These are phyloP conservation scores for Coniochaeta sp. DNA, from an alignment of 2,329 filamentous ascomycete species.

Conservation along the genomic window DNA sequence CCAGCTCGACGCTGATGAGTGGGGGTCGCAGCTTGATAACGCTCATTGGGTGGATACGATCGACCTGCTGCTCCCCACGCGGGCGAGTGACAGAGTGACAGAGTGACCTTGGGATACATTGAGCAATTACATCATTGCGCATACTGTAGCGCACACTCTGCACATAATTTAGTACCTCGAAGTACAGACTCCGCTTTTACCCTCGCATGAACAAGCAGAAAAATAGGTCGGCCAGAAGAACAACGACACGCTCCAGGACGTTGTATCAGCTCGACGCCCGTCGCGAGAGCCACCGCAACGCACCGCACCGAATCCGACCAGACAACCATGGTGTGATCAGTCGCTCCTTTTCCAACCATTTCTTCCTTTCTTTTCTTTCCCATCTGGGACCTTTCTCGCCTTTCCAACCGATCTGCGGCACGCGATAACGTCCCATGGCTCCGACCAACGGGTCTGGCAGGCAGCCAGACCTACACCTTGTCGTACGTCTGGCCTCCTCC, in stretches of 20 bases:
- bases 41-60: neutral
- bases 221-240: neutral
- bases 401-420: constrained; percentile 3
- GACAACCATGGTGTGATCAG: constrained; percentile 2
- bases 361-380: neutral
- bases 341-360: neutral
- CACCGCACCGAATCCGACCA: neutral
- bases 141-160: neutral
- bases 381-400: neutral
- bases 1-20: neutral
- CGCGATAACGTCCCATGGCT: constrained; percentile 12
- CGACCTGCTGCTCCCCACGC: neutral
- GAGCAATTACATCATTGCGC: neutral
- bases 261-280: neutral
- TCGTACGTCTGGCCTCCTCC: constrained; percentile 28
- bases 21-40: neutral
- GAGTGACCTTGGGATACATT: neutral
- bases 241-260: neutral
- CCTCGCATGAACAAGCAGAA: neutral
- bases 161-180: neutral
- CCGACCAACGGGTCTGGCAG: constrained; percentile 19
- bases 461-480: constrained; percentile 39
- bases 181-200: neutral
- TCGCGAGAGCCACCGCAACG: too few relatives aligned
- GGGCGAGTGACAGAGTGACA: neutral